Conservation (phyloP, 2,329 filamentous ascomycete genomes). For the Trichoderma aggressivum region DNA sequence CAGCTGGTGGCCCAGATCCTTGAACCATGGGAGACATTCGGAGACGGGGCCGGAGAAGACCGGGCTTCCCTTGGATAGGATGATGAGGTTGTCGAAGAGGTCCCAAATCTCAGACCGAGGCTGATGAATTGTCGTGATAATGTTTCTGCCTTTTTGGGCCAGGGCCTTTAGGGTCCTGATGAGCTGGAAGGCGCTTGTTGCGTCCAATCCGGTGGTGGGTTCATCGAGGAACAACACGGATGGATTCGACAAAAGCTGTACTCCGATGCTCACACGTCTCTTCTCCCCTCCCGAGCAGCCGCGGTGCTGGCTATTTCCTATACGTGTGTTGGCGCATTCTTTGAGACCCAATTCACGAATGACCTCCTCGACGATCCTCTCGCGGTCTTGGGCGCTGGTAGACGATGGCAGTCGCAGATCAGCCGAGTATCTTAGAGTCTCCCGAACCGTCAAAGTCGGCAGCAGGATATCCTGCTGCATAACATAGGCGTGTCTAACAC, state of each 20-base stretch:
- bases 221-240: conserved; percentile 76
- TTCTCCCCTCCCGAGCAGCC: conserved; percentile 80
- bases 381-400: conserved; percentile 56
- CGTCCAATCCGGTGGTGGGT: conserved; percentile 74
- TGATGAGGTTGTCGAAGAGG: conserved; percentile 68
- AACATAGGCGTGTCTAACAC: conserved; percentile 64
- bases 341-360: conserved; percentile 73
- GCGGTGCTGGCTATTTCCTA: conserved; percentile 67
- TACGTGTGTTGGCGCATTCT: conserved; percentile 71
- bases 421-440: conserved; percentile 71
- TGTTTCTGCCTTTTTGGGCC: conserved; percentile 64
- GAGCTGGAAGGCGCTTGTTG: conserved; percentile 72
- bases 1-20: conserved; percentile 54
- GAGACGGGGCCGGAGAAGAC: conserved; percentile 63
- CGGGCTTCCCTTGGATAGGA: conserved; percentile 64
- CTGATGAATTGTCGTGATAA: conserved; percentile 74
- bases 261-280: conserved; percentile 70
- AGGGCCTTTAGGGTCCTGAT: conserved; percentile 66
- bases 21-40: conserved; percentile 63
- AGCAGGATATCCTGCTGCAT: conserved; percentile 75
- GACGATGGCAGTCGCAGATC: conserved; percentile 65
- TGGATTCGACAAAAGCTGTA: conserved; percentile 75
- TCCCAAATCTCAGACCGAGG: conserved; percentile 78
- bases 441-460: conserved; percentile 69
- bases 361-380: conserved; percentile 68